Evolutionary conservation across 2,329 filamentous ascomycete genomes (phyloP), one percentile per base, ranked within the genome.

Genomic region (Ilyonectria robusta): DNA sequence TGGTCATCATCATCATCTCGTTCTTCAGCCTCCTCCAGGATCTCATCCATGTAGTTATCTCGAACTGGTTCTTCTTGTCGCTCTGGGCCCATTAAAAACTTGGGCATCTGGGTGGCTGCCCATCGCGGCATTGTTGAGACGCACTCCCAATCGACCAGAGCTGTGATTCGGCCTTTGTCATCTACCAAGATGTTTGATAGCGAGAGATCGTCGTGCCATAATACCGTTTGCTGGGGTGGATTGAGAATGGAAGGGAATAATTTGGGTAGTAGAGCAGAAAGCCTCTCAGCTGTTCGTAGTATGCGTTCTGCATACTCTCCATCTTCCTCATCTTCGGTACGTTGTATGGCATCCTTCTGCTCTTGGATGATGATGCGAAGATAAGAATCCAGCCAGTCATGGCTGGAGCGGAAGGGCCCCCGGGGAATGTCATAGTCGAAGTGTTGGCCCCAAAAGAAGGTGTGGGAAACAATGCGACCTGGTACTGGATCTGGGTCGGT

Each of bases 101-200:
- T 67, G 9, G 83, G 82, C 29, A 77, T 51, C 26, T 74, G 59
- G 11, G 75, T 77, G 4, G 77, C 71, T 54, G 74, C 68, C 83
- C 82, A 85, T 15, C 78, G 68, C 7, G 82, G 83, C 61, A 83
- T 31, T 2, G 80, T 70, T 8, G 80, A 83, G 11, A 83, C 78
- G 47, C 78, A 84, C 62, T 85, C 81, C 81, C 82, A 85, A 67
- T 84, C 82, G 4, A 84, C 50, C 0, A 85, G 55, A 5, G 70
- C 83, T 1, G 80, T 81, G 6, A 85, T 68, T 0, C 65, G 63
- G 1, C 80, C 80, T 6, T 77, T 31, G 0, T 79, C 73, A 58
- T 84, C 75, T 1, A 84, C 78, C 29, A 84, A 68, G 9, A 86
- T 81, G 62, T 85, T 85, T 2, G 75, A 66, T 7, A 77, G 65